phyloP scores from a whole-genome alignment of 352 stramenopile genomes.

The Stephanocyclus meneghinianus region DNA sequence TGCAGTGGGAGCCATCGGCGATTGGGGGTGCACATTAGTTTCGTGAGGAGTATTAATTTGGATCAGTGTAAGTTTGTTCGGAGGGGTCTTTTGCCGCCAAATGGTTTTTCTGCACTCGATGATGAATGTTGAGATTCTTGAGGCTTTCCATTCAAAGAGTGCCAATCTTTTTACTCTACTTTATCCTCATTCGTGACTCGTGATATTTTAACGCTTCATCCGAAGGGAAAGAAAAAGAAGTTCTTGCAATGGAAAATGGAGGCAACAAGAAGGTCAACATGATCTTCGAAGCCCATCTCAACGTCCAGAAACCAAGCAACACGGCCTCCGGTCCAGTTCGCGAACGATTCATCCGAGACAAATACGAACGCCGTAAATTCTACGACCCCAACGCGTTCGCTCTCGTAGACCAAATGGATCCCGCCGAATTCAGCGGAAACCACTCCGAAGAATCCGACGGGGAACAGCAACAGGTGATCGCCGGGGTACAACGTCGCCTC shows the following conservation, averaged over 20 bases:
- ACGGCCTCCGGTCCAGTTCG: constrained; percentile 68
- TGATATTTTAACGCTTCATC: background rate
- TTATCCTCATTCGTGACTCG: background rate
- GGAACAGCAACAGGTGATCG: constrained; percentile 40
- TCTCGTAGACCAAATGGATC: constrained; percentile 25
- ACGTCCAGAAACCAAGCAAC: constrained; percentile 64
- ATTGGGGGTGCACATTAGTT: constrained; percentile 96
- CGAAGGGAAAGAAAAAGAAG: constrained; percentile 83
- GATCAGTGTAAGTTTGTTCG: constrained; percentile 87
- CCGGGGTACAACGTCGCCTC: constrained; percentile 41
- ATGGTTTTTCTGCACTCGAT: background rate
- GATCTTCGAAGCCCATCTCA: constrained; percentile 77
- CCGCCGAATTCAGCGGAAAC: background rate
- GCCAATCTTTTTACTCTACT: background rate
- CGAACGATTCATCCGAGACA: constrained; percentile 83
- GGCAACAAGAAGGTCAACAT: constrained; percentile 81
- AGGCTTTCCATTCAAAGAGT: background rate
- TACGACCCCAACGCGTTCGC: constrained; percentile 70
- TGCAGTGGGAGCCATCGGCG: constrained; percentile 96
- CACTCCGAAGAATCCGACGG: constrained; percentile 1
- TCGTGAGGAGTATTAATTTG: constrained; percentile 94
- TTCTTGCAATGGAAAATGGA: constrained; percentile 81
- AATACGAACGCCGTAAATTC: constrained; percentile 83
- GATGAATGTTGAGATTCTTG: background rate
- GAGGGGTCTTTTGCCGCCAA: too few relatives aligned